Evolutionary conservation across 2,329 filamentous ascomycete genomes (phyloP), one percentile per base, ranked within the genome.

Genomic region (Cladobotryum protrusum): DNA sequence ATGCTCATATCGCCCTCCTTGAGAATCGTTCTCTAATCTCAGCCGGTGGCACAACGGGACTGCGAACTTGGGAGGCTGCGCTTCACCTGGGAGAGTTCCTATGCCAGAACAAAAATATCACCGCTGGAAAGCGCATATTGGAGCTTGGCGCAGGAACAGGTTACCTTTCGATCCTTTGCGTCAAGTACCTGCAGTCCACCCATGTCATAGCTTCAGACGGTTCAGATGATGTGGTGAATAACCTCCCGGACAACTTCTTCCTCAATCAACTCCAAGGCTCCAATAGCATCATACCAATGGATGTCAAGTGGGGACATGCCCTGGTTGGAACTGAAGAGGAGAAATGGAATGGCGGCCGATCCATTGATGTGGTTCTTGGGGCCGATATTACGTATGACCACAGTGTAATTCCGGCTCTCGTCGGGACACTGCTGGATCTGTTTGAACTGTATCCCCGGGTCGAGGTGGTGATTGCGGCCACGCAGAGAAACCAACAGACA

Each of bases 21-120:
- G 87, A 91, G 67, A 82, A 83, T 32, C 79, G 82, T 3, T 77
- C 77, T 29, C 74, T 91, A 24, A 79, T 92, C 43, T 82, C 86
- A 1, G 83, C 83, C 2, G 76, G 76, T 0, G 86, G 86, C 1
- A 90, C 86, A 1, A 92, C 87, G 0, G 87, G 87, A 1, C 74
- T 87, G 19, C 78, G 87, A 33, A 92, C 88, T 0, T 93, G 87
- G 88, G 88, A 92, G 64, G 87, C 87, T 1, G 82, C 86, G 2
- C 70, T 92, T 8, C 85, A 89, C 57, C 73, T 92, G 0, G 85
- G 85, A 1, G 77, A 83, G 41, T 89, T 83, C 58, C 76, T 91
- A 18, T 79, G 79, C 52, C 52, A 61, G n/a, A 66, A 75, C 45
- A 66, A 64, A 1, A 54, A 57, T 2, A 55, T 77, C 17, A 69